A percentile compares a stretch with the other conserved stretches of the same genome.
Evolutionary conservation across 176 grass and related monocot genomes (phyloP).

Genomic region (Thinopyrum elongatum): DNA sequence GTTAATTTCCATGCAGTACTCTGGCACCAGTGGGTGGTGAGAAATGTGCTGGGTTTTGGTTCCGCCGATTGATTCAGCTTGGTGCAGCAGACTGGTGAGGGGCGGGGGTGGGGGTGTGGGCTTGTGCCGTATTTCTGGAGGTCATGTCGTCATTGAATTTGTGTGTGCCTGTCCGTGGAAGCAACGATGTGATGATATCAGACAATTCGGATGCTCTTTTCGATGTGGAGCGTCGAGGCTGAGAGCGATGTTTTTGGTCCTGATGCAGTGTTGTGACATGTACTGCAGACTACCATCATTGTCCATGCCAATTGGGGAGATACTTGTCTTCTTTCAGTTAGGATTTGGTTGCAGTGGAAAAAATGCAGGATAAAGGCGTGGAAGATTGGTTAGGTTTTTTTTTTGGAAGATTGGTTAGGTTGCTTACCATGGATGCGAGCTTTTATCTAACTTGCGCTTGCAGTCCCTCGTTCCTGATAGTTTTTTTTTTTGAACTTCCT

Average conservation of each 20-base stretch:
- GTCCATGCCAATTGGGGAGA: neutral
- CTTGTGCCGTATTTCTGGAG: neutral
- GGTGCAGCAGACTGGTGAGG: neutral
- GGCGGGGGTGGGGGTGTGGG: neutral
- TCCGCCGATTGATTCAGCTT: neutral
- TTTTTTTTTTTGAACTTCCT: too few species aligned
- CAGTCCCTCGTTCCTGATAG: neutral
- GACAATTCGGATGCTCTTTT: constrained; percentile 7
- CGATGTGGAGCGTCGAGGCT: neutral
- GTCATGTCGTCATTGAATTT: constrained; percentile 27
- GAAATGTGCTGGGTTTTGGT: neutral
- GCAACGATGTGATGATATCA: constrained; percentile 6
- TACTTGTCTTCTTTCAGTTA: neutral
- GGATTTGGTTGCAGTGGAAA: neutral
- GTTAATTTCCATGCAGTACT: neutral
- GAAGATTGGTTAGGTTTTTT: neutral
- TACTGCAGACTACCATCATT: neutral
- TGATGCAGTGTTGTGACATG: neutral
- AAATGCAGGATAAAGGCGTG: neutral
- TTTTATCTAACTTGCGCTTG: neutral
- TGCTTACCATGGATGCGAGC: neutral
- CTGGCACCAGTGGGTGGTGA: neutral
- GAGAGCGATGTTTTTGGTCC: constrained; percentile 22
- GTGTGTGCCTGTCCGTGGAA: constrained; percentile 9
- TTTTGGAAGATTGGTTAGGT: neutral